Evolutionary conservation across 371 early-diverging fungal species (phyloP), one percentile per base, ranked within the genome.

Genomic region (Syncephalastrum racemosum): DNA sequence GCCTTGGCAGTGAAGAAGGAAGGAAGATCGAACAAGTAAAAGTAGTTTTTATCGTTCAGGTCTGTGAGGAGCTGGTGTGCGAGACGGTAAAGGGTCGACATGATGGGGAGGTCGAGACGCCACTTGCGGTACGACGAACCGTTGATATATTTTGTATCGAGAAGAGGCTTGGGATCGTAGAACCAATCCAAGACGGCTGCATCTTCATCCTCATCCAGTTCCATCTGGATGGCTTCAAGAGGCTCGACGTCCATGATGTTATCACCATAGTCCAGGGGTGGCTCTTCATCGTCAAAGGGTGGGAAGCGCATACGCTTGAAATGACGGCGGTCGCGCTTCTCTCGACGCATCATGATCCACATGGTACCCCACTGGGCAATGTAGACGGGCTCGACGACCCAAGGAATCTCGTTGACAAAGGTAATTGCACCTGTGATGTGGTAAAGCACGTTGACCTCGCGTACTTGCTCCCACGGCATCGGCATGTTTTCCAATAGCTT

Each of bases 301-400:
- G 97, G 98, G 72, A 95, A 96, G 47, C 95, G 86, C 98, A 98
- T 98, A 68, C 99, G 92, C 73, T 97, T 97, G 63, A 98, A 98
- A 68, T 98, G 97, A 60, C 93, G 89, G 67, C 99, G 88, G 64
- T 97, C 98, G 57, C 96, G 85, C 80, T 98, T 98, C 66, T 99
- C 98, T 56, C 97, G 84, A 57, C 99, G 86, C 98, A 99, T 98
- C 95, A 96, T 96, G 58, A 97, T 97, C 97, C 97, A 97, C 96
- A 96, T 96, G 19, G 95, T 91, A 54, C 95, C 97, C 99, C 99
- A 98, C 77, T 97, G 98, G 2, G 96, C 96, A 64, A 95, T 92
- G 69, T 92, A 98, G 41, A 94, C 85, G 1, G 99, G 97, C 70
- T 95, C 98, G 46, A 96, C 86, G 23, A 98, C 97, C 80, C 91